These are phyloP conservation scores for Vigna trinervia DNA, from an alignment of 306 rosid species.

Conservation along the genomic window DNA sequence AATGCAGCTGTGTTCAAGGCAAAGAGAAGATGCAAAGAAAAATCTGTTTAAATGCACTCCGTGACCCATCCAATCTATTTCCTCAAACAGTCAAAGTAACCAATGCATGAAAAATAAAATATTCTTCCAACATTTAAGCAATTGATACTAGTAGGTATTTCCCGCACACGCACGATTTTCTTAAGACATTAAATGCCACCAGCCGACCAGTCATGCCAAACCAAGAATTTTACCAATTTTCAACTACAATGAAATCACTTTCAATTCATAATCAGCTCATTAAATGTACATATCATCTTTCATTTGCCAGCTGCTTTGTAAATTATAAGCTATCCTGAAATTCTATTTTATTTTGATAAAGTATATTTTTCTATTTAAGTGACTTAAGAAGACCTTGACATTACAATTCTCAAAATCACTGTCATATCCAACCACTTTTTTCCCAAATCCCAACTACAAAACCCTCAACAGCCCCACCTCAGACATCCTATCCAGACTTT, in stretches of 20 bases:
- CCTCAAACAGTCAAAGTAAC: background rate
- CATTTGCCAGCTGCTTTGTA: constrained; percentile 10
- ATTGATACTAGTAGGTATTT: constrained; percentile 17
- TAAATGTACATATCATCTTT: constrained; percentile 16
- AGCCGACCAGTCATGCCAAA: constrained; percentile 6
- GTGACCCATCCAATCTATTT: background rate
- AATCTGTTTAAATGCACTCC: background rate
- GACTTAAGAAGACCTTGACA: constrained; percentile 20
- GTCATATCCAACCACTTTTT: background rate
- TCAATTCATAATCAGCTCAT: background rate
- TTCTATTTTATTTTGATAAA: constrained; percentile 6
- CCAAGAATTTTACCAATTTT: constrained; percentile 27
- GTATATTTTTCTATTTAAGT: background rate
- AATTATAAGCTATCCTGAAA: background rate
- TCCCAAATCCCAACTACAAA: constrained; percentile 13
- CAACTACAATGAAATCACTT: constrained; percentile 2
- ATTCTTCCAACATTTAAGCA: background rate
- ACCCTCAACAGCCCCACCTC: constrained; percentile 28
- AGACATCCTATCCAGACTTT: constrained; percentile 26
- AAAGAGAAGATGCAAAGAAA: background rate
- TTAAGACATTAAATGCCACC: background rate
- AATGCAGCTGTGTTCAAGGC: background rate
- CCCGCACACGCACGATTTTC: background rate
- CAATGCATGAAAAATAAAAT: background rate
- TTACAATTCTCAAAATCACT: constrained; percentile 15